These are phyloP conservation scores for Epicoccum sorghinum DNA, from an alignment of 2,329 filamentous ascomycete species.

Conservation along the genomic window DNA sequence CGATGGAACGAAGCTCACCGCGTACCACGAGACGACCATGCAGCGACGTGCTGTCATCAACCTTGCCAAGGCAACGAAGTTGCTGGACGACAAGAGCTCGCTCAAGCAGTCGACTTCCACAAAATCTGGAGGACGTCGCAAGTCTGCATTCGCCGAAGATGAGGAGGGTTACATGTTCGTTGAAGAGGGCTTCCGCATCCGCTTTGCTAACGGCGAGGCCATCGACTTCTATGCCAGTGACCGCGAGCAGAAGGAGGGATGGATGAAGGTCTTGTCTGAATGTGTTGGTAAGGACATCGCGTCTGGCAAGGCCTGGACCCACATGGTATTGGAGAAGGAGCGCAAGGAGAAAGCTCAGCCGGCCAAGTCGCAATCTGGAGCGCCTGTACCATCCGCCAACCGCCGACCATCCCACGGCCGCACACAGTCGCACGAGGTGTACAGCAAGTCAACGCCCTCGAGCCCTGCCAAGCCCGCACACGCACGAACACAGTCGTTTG, in stretches of 20 bases:
- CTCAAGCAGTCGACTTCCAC: conserved; percentile 80
- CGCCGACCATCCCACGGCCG: conserved; percentile 32
- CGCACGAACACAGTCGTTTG: conserved; percentile 41
- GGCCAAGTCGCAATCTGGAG: conserved; percentile 27
- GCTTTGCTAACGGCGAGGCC: conserved; percentile 96
- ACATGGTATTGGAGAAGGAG: conserved; percentile 62
- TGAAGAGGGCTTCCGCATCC: conserved; percentile 97
- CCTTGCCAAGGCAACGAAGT: conserved; percentile 84
- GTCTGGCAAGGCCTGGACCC: conserved; percentile 64
- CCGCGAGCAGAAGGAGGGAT: conserved; percentile 84
- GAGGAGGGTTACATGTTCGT: conserved; percentile 99
- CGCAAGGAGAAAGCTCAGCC: conserved; percentile 37
- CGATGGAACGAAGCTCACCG: conserved; percentile 86
- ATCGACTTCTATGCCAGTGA: conserved; percentile 99
- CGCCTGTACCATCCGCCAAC: conserved; percentile 26
- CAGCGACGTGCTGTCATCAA: conserved; percentile 98
- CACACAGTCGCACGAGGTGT: conserved; percentile 40
- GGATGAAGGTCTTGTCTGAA: conserved; percentile 89
- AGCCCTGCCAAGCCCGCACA: conserved; percentile 41
- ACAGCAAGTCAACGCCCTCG: conserved; percentile 34
- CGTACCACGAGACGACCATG: conserved; percentile 92
- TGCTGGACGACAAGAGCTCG: conserved; percentile 89
- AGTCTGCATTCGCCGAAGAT: conserved; percentile 95
- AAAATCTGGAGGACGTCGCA: conserved; percentile 78
- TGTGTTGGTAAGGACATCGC: conserved; percentile 63